Percentiles rank a stretch among this genome's conserved stretches.
Conservation (phyloP, 2,329 filamentous ascomycete species). For the Sclerotinia nivalis region DNA sequence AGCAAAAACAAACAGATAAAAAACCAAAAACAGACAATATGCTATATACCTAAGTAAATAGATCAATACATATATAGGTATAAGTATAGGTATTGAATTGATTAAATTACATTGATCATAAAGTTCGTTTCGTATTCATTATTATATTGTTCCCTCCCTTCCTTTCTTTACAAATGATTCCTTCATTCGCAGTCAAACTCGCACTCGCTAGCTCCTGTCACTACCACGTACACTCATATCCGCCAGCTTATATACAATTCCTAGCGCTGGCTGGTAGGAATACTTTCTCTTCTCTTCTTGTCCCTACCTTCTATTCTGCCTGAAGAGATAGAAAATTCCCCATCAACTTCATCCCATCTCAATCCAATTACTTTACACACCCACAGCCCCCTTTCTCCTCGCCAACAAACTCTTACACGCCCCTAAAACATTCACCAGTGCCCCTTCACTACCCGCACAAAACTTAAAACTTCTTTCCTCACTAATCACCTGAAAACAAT, state of each 20-base stretch:
- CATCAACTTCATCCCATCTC: background rate
- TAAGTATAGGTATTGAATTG: background rate
- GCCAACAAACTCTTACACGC: constrained; percentile 84
- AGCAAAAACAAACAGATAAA: too few species aligned
- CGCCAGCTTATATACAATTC: constrained; percentile 21
- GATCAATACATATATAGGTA: background rate
- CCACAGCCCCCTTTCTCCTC: constrained; percentile 59
- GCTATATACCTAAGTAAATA: too few species aligned
- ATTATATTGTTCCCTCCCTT: background rate
- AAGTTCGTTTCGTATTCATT: constrained; percentile 10
- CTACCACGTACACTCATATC: background rate
- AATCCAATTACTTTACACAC: constrained; percentile 8
- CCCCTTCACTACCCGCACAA: constrained; percentile 77
- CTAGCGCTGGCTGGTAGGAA: background rate
- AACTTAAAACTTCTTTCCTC: constrained; percentile 85
- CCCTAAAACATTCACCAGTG: constrained; percentile 79
- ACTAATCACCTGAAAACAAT: constrained; percentile 90
- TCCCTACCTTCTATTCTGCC: too few species aligned
- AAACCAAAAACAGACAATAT: too few species aligned
- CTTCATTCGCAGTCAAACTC: background rate
- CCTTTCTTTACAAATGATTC: background rate
- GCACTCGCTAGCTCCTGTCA: background rate
- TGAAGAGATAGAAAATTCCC: background rate
- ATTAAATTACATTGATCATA: constrained; percentile 15
- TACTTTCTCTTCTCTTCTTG: background rate